These are phyloP conservation scores for Aspergillus leporis DNA, from an alignment of 495 filamentous ascomycete species.

Conservation along the genomic window DNA sequence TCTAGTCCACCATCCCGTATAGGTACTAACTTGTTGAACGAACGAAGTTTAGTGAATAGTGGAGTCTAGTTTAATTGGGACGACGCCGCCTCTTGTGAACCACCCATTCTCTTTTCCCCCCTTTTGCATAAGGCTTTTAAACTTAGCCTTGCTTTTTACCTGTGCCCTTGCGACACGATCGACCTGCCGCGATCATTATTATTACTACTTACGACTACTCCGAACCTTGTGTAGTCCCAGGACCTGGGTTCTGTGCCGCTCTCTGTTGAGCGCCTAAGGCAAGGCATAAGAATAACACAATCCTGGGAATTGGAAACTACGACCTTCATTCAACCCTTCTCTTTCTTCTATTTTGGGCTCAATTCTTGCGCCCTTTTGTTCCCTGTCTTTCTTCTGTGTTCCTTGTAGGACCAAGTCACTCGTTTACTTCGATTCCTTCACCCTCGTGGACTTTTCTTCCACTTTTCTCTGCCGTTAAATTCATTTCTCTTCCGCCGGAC, in stretches of 20 bases:
- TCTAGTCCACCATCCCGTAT: not conserved
- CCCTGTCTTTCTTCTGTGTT: constrained; percentile 10
- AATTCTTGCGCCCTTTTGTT: constrained; percentile 7
- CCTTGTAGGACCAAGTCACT: constrained; percentile 31
- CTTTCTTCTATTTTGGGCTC: not conserved
- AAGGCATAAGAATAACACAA: not conserved
- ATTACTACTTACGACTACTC: not conserved
- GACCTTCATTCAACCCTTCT: constrained; percentile 8
- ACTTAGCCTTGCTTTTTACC: not conserved
- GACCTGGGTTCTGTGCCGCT: constrained; percentile 1
- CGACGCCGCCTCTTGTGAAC: constrained; percentile 14
- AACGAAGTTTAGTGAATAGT: constrained; percentile 11
- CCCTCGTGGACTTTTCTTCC: constrained; percentile 13
- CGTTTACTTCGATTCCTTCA: constrained; percentile 30
- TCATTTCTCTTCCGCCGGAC: not conserved
- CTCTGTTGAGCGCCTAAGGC: not conserved
- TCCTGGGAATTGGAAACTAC: constrained; percentile 1
- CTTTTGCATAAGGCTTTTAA: constrained; percentile 8
- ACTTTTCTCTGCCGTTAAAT: not conserved
- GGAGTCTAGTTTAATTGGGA: constrained; percentile 23
- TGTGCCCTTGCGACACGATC: constrained; percentile 5
- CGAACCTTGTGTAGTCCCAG: not conserved
- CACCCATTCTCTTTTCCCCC: constrained; percentile 11
- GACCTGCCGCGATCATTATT: not conserved
- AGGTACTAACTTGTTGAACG: constrained; percentile 8